Conservation (phyloP, 2,329 filamentous ascomycete species). For the Tricladium varicosporioides region DNA sequence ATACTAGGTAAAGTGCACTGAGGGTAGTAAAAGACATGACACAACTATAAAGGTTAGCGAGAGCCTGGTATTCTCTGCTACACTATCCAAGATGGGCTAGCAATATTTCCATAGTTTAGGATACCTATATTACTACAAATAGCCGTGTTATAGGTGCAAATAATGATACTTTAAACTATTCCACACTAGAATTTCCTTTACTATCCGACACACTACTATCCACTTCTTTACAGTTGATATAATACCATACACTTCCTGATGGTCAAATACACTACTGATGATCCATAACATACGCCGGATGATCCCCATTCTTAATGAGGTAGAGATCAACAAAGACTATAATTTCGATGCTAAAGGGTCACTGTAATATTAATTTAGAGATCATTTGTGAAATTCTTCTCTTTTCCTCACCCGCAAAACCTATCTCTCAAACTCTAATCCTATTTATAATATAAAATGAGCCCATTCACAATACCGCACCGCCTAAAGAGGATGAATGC, state of each 20-base stretch:
- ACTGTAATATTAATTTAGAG: neutral
- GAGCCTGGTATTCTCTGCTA: neutral
- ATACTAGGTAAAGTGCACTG: no score
- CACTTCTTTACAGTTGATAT: neutral
- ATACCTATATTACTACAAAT: neutral
- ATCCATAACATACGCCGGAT: neutral
- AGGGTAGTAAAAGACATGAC: no score
- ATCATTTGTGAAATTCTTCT: neutral
- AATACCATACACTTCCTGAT: neutral
- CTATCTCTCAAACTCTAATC: neutral
- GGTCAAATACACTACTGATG: neutral
- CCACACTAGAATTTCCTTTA: neutral
- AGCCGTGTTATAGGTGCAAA: neutral
- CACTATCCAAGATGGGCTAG: neutral
- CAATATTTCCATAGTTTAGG: neutral
- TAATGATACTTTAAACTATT: neutral
- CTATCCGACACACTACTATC: neutral
- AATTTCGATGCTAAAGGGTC: neutral
- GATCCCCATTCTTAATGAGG: neutral
- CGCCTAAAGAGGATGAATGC: conserved; percentile 1
- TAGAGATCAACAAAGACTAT: neutral
- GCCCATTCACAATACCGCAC: neutral
- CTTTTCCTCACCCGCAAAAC: neutral
- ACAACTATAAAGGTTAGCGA: neutral
- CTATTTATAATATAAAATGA: neutral